A percentile compares a stretch with the other conserved stretches of the same genome.
These are phyloP conservation scores for Scheffersomyces segobiensis DNA, from an alignment of 1,139 yeast species.

Conservation along the genomic window DNA sequence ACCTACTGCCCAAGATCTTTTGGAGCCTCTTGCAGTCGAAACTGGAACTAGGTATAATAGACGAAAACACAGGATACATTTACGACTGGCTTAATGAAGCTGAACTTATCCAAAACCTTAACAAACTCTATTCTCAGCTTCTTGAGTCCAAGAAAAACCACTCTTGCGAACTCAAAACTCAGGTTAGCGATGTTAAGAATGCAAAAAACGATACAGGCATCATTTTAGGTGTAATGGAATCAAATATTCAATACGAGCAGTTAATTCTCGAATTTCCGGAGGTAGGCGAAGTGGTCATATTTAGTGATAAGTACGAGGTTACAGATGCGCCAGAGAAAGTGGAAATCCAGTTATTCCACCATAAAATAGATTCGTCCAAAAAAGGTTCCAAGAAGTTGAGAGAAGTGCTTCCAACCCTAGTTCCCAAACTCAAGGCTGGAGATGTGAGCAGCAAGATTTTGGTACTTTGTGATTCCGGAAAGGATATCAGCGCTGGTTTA, in stretches of 20 bases:
- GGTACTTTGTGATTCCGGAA: constrained; percentile 63
- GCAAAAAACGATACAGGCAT: constrained; percentile 25
- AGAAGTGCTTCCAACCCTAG: constrained; percentile 37
- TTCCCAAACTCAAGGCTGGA: constrained; percentile 16
- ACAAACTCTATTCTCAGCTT: constrained; percentile 7
- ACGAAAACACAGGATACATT: constrained; percentile 27
- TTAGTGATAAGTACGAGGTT: constrained; percentile 24
- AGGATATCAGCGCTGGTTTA: constrained; percentile 66
- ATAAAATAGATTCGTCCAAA: constrained; percentile 47
- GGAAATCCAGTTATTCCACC: constrained; percentile 13
- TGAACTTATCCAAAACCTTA: constrained; percentile 17
- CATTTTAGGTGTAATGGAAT: constrained; percentile 27
- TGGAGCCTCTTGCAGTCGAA: constrained; percentile 42
- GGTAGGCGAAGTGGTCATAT: constrained; percentile 19
- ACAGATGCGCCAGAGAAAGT: constrained; percentile 17
- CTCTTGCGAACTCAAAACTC: constrained; percentile 4
- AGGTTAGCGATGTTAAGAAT: constrained; percentile 11
- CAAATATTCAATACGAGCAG: constrained; percentile 12
- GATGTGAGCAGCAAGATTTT: constrained; percentile 21
- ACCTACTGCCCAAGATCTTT: constrained; percentile 53
- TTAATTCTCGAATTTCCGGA: constrained; percentile 12
- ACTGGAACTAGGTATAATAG: constrained; percentile 21
- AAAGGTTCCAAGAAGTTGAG: constrained; percentile 64
- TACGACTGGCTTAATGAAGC: constrained; percentile 37
- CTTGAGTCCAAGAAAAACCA: neutral